These are phyloP conservation scores for Zygoascus meyerae DNA, from an alignment of 1,139 yeast species.

Conservation along the genomic window DNA sequence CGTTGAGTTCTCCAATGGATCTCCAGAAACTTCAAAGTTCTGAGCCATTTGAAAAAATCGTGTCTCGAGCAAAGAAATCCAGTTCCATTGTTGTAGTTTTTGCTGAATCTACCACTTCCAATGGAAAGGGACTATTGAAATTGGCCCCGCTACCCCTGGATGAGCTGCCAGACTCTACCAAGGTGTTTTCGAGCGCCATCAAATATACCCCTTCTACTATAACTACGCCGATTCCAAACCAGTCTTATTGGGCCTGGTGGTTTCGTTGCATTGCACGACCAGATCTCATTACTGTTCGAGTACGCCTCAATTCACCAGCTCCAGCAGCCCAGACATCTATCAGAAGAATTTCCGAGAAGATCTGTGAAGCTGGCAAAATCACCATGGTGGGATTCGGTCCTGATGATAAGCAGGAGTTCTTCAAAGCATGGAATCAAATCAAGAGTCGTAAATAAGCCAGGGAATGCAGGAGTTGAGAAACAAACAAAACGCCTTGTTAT, in stretches of 20 bases:
- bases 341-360: constrained; percentile 12
- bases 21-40: constrained; percentile 1
- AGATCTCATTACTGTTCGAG: constrained; percentile 22
- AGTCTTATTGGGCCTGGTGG: constrained; percentile 11
- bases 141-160: constrained; percentile 17
- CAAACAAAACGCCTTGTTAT: background rate
- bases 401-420: constrained; percentile 30
- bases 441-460: background rate
- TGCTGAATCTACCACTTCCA: constrained; percentile 39
- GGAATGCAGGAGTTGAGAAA: background rate
- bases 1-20: background rate
- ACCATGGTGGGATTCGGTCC: constrained; percentile 32
- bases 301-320: constrained; percentile 24
- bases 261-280: constrained; percentile 10
- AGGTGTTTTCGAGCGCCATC: constrained; percentile 29
- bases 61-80: constrained; percentile 20
- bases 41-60: constrained; percentile 18
- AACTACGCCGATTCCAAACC: constrained; percentile 26
- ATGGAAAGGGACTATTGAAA: constrained; percentile 37
- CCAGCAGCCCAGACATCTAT: constrained; percentile 7
- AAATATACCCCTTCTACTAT: constrained; percentile 30
- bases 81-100: constrained; percentile 32
- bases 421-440: constrained; percentile 25
- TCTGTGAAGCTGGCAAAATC: constrained; percentile 32
- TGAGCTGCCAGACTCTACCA: constrained; percentile 10